phyloP scores from a whole-genome alignment of 148 eudicot species.

The Rhododendron mucronatum region DNA sequence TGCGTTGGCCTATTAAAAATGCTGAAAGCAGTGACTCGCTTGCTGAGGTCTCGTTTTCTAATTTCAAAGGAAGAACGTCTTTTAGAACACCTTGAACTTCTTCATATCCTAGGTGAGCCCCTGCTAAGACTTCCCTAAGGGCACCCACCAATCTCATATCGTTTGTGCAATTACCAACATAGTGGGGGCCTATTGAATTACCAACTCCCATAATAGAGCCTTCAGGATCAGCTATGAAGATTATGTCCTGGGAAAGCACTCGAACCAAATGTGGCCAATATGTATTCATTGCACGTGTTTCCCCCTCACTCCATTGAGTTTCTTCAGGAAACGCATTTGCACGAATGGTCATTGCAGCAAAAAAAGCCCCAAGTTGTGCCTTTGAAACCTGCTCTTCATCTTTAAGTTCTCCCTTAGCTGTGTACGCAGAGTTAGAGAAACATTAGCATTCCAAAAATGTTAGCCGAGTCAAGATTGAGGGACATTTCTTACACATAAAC shows the following conservation, averaged over 20 bases:
- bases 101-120: conserved; percentile 96
- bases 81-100: conserved; percentile 91
- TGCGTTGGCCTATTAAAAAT: conserved; percentile 92
- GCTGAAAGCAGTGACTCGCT: conserved; percentile 92
- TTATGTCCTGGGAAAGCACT: conserved; percentile 66
- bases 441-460: not conserved
- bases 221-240: conserved; percentile 97
- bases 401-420: conserved; percentile 88
- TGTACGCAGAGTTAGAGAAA: conserved; percentile 4
- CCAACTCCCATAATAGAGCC: conserved; percentile 77
- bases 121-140: conserved; percentile 89
- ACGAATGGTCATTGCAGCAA: conserved; percentile 91
- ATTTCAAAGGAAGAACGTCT: conserved; percentile 69
- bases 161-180: conserved; percentile 64
- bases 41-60: conserved; percentile 35
- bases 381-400: conserved; percentile 70
- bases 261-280: conserved; percentile 87
- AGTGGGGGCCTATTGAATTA: conserved; percentile 79
- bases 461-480: not conserved
- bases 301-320: conserved; percentile 98
- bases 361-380: conserved; percentile 95
- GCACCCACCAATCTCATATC: conserved; percentile 99
- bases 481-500: not conserved
- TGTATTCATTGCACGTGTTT: conserved; percentile 73
- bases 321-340: conserved; percentile 90